phyloP scores from a whole-genome alignment of 805 yeast genomes.

The Torulaspora gathmanii region DNA sequence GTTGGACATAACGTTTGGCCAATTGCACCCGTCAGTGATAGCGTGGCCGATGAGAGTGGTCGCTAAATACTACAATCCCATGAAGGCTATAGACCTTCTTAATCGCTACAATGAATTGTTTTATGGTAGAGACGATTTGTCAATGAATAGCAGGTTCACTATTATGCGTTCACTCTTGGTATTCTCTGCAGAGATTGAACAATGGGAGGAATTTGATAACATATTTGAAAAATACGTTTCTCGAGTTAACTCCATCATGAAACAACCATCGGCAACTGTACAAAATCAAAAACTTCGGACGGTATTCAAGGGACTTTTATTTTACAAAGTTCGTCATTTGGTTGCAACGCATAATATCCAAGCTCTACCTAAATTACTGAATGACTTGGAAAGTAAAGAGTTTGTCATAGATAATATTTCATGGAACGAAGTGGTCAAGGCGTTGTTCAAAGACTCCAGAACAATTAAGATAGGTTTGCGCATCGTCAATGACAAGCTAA shows the following conservation, averaged over 20 bases:
- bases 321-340: constrained; percentile 24
- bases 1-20: constrained; percentile 20
- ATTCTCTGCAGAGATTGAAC: constrained; percentile 32
- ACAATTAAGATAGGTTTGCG: constrained; percentile 33
- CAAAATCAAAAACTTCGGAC: constrained; percentile 20
- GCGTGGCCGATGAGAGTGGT: constrained; percentile 37
- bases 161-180: constrained; percentile 34
- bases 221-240: constrained; percentile 21
- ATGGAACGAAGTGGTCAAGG: constrained; percentile 32
- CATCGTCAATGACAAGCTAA: constrained; percentile 32
- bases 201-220: constrained; percentile 32
- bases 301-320: constrained; percentile 23
- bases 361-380: constrained; percentile 21
- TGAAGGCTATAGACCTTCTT: constrained; percentile 34
- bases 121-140: constrained; percentile 23
- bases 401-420: constrained; percentile 33
- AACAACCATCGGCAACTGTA: constrained; percentile 22
- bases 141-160: constrained; percentile 26
- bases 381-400: constrained; percentile 22
- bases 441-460: constrained; percentile 24
- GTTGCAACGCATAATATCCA: constrained; percentile 14
- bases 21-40: constrained; percentile 35
- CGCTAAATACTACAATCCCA: constrained; percentile 31
- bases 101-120: constrained; percentile 31
- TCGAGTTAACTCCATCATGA: constrained; percentile 18